These are phyloP conservation scores for Nyssa sinensis DNA, from an alignment of 148 eudicot species.

Conservation along the genomic window DNA sequence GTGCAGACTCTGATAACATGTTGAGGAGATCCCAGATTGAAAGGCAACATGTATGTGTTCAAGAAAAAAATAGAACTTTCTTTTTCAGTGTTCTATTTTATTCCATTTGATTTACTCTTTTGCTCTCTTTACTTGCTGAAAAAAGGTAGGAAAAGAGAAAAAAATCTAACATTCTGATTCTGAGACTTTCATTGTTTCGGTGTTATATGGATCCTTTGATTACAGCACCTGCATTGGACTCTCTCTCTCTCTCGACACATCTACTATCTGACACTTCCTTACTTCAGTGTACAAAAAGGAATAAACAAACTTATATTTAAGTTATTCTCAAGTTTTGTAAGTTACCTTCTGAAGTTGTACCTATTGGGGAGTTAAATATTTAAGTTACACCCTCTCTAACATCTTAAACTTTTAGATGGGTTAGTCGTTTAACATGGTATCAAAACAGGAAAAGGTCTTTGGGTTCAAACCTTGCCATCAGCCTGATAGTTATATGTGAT, in stretches of 20 bases:
- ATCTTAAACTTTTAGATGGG: too few species aligned
- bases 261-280: neutral
- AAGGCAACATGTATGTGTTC: constrained; percentile 63
- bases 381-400: too few species aligned
- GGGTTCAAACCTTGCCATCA: too few species aligned
- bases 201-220: neutral
- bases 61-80: neutral
- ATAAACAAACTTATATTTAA: too few species aligned
- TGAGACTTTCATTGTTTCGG: neutral
- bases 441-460: too few species aligned
- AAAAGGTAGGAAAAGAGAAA: neutral
- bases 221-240: neutral
- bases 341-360: neutral
- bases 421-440: too few species aligned
- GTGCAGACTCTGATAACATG: constrained; percentile 38
- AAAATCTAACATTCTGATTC: constrained; percentile 5
- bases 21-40: constrained; percentile 65
- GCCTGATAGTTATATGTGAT: too few species aligned
- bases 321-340: neutral
- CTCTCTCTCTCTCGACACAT: too few species aligned
- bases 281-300: neutral
- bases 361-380: too few species aligned
- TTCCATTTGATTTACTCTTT: neutral
- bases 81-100: neutral
- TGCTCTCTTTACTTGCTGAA: neutral